Evolutionary conservation across 371 early-diverging fungal genomes (phyloP), one percentile per base, ranked within the genome.

Genomic region (Umbelopsis sp.): DNA sequence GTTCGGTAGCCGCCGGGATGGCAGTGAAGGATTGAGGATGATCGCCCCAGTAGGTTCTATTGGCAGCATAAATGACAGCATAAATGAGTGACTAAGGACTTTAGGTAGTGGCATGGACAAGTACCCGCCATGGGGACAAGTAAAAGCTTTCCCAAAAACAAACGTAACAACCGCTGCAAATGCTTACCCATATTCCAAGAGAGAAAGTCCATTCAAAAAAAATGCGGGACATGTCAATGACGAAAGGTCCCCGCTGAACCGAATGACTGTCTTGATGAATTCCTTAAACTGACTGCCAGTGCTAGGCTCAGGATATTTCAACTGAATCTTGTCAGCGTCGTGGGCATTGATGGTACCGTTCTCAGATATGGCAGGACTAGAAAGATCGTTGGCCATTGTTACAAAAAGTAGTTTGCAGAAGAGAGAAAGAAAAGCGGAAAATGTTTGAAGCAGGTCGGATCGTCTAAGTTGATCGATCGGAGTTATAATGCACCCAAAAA

Each of bases 211-310:
- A 68, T 86, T 91, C 52, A 93, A 79, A 46, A 92, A 81, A 72
- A 92, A 92, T 3, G 92, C 87, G 65, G 94, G 94, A 73, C 92
- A 91, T 14, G 93, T 92, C 50, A 93, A 78, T 20, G 88, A 83
- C 24, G 91, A 91, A 50, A 93, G 85, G 74, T 93, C 94, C 38
- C 94, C 94, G 1, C 93, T 92, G 66, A 92, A 92, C 65, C 89
- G 87, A 41, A 89, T 86, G 24, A 93, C 80, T 18, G 83, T 84
- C 68, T 90, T 86, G 57, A 93, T 66, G 44, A 83, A 83, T 9
- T 82, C 82, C 69, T 75, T 79, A 52, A 83, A 83, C 67, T 84
- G 84, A 52, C 81, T 64, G 16, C 74, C 73, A 45, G 79, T 74
- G 22, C 75, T 69, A 8, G 81, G 71, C 46, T 84, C 81, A 35